A percentile compares a stretch with the other conserved stretches of the same genome.
Conservation (phyloP, 2,329 filamentous ascomycete species). For the Arthrinium puccinioides region DNA sequence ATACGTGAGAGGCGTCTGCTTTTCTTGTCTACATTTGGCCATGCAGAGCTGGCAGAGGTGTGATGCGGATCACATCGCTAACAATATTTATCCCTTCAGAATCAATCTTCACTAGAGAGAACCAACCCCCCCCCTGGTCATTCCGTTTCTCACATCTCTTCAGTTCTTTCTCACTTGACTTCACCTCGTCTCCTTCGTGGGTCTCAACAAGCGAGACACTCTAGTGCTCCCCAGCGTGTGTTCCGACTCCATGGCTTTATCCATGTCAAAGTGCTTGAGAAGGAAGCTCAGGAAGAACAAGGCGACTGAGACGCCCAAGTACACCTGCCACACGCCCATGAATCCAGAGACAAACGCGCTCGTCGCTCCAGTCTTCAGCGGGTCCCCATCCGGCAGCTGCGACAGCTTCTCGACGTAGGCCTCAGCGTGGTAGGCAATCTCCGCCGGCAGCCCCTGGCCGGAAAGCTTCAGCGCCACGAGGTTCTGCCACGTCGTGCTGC, state of each 20-base stretch:
- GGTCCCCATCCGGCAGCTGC: background rate
- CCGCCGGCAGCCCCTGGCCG: slow-evolving; percentile 4
- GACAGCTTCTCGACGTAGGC: slow-evolving; percentile 3
- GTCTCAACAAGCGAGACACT: background rate
- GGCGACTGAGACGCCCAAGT: slow-evolving; percentile 11
- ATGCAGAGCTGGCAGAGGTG: too few relatives aligned
- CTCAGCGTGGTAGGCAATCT: slow-evolving; percentile 6
- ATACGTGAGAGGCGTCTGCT: too few relatives aligned
- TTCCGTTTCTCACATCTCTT: too few relatives aligned
- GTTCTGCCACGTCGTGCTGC: slow-evolving; percentile 12
- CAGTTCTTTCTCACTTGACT: background rate
- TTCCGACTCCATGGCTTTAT: slow-evolving; percentile 30
- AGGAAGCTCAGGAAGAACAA: slow-evolving; percentile 40
- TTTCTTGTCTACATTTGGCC: too few relatives aligned
- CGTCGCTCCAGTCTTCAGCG: background rate
- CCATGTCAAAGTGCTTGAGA: slow-evolving; percentile 32
- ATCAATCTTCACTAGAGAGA: too few relatives aligned
- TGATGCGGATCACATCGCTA: too few relatives aligned
- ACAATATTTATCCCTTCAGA: too few relatives aligned
- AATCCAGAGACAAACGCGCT: slow-evolving; percentile 9
- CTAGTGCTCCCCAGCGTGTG: slow-evolving; percentile 21
- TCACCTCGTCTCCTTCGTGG: too few relatives aligned
- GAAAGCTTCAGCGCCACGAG: slow-evolving; percentile 8
- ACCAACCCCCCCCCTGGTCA: too few relatives aligned
- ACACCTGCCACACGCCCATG: slow-evolving; percentile 7